phyloP scores from a whole-genome alignment of 2,329 filamentous ascomycete genomes.

The Coniochaeta sp. region DNA sequence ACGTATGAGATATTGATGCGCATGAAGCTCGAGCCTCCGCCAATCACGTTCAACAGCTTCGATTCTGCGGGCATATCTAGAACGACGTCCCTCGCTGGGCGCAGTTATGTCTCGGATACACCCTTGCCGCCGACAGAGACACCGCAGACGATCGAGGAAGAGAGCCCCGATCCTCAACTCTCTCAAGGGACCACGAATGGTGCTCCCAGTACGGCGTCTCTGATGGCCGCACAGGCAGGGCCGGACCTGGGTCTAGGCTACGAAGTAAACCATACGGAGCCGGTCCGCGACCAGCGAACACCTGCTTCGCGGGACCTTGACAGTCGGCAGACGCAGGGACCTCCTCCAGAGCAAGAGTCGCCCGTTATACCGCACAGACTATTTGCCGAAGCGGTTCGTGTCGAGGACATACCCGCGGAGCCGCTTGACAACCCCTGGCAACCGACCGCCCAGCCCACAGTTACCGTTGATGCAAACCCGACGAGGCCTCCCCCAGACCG shows the following conservation, averaged over 20 bases:
- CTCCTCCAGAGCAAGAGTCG: background rate
- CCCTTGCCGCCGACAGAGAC: background rate
- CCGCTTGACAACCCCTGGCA: slow-evolving; percentile 8
- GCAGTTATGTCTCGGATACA: background rate
- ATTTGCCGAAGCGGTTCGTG: background rate
- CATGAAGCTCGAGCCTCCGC: slow-evolving; percentile 38
- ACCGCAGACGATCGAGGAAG: background rate
- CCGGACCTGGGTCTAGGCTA: slow-evolving; percentile 1
- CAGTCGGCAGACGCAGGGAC: background rate
- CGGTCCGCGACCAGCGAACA: background rate
- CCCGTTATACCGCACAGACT: background rate
- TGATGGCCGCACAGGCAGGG: background rate
- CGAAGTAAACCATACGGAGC: background rate
- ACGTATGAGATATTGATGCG: slow-evolving; percentile 44
- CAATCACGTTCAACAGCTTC: background rate
- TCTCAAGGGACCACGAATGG: background rate
- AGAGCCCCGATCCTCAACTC: background rate
- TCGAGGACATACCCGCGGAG: slow-evolving; percentile 6
- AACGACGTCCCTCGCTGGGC: slow-evolving; percentile 4
- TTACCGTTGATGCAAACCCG: background rate
- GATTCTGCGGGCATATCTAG: slow-evolving; percentile 5
- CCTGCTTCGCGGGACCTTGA: background rate
- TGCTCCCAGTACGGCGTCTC: background rate
- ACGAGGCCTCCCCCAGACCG: background rate
- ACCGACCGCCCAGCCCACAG: background rate